Evolutionary conservation across 176 grass and related monocot genomes (phyloP).

Genomic region (Chrysopogon serrulatus): DNA sequence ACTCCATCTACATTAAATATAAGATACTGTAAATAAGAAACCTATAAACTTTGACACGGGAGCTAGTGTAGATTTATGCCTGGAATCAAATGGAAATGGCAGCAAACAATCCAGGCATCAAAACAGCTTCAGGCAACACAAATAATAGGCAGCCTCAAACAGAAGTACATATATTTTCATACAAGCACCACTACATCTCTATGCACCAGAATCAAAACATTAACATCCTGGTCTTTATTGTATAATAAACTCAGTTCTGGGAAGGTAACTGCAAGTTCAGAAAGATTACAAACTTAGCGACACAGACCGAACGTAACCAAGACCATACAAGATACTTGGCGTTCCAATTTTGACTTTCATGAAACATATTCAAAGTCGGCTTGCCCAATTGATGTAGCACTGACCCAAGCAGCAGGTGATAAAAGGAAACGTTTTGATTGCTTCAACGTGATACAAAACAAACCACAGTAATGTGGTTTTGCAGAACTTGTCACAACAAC

Average conservation of each 20-base stretch:
- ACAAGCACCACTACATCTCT: background rate
- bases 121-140: background rate
- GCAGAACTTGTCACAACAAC: slow-evolving; percentile 6
- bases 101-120: background rate
- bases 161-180: background rate
- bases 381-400: background rate
- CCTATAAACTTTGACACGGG: background rate
- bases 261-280: slow-evolving; percentile 23
- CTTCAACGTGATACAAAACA: slow-evolving; percentile 18
- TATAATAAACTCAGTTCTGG: slow-evolving; percentile 20
- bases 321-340: slow-evolving; percentile 6
- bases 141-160: background rate
- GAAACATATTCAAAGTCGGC: background rate
- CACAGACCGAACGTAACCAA: background rate
- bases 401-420: background rate
- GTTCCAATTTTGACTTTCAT: background rate
- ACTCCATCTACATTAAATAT: background rate
- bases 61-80: background rate
- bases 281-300: slow-evolving; percentile 29
- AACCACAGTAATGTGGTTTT: slow-evolving; percentile 21
- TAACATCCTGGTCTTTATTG: slow-evolving; percentile 21
- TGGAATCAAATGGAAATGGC: background rate
- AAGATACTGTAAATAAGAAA: background rate
- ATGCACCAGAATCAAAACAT: background rate
- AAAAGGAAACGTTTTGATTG: background rate